phyloP scores from a whole-genome alignment of 2,329 filamentous ascomycete species.

The Pseudogymnoascus sp. region DNA sequence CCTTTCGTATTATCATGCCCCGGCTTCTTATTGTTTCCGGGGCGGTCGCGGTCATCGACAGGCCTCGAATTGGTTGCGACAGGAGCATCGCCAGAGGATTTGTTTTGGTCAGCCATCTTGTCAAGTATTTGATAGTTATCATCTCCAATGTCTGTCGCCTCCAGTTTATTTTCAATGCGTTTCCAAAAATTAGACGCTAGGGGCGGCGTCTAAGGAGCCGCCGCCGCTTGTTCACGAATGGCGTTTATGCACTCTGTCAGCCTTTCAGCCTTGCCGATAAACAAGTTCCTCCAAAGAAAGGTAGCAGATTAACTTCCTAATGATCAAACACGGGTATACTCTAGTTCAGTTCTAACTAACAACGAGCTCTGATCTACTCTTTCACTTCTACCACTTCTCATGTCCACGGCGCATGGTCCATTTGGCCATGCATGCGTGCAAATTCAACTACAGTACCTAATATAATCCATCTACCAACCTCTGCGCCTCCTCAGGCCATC shows the following conservation, averaged over 20 bases:
- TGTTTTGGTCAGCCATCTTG: constrained; percentile 4
- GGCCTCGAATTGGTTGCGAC: not conserved
- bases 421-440: not conserved
- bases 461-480: not conserved
- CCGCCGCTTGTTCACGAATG: not conserved
- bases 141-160: not conserved
- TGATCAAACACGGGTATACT: not conserved
- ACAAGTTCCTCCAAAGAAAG: not conserved
- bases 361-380: not conserved
- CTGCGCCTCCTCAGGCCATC: not conserved
- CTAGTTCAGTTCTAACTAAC: not conserved
- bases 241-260: not conserved
- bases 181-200: constrained; percentile 4
- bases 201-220: not conserved
- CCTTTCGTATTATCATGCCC: constrained; percentile 37
- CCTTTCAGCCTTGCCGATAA: constrained; percentile 5
- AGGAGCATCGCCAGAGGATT: constrained; percentile 1
- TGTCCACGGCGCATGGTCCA: not conserved
- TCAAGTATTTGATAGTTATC: not conserved
- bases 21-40: constrained; percentile 17
- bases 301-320: not conserved
- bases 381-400: not conserved
- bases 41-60: not conserved
- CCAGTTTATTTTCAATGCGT: constrained; percentile 4
- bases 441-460: not conserved